phyloP scores from a whole-genome alignment of 768 basidiomycete species.

The Butyriboletus loyo region DNA sequence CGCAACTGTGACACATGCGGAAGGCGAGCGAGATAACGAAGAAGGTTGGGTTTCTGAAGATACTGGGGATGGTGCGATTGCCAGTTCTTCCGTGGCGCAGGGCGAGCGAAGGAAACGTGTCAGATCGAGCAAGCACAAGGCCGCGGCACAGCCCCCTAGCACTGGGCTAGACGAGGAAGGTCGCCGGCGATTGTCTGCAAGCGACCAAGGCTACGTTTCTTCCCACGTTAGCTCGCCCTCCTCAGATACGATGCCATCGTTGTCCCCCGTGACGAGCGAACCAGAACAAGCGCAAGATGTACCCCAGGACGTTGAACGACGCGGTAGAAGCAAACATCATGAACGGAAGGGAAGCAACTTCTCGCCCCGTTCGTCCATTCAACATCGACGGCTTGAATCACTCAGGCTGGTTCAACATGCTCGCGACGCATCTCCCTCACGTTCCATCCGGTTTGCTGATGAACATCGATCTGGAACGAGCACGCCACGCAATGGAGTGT shows the following conservation, averaged over 20 bases:
- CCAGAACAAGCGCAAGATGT: constrained; percentile 2
- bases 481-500: constrained; percentile 18
- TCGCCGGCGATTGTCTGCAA: constrained; percentile 12
- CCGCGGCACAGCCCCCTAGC: not conserved
- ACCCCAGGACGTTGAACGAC: constrained; percentile 12
- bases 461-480: constrained; percentile 22
- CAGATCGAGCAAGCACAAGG: constrained; percentile 23
- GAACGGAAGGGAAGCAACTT: constrained; percentile 12
- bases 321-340: constrained; percentile 21
- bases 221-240: not conserved
- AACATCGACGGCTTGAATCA: constrained; percentile 31
- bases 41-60: constrained; percentile 66
- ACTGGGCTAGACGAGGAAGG: constrained; percentile 5
- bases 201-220: constrained; percentile 11
- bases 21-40: constrained; percentile 40
- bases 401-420: constrained; percentile 18
- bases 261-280: not conserved
- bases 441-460: constrained; percentile 49
- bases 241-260: not conserved
- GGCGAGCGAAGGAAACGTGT: constrained; percentile 23
- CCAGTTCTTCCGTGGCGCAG: constrained; percentile 2
- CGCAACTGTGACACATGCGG: constrained; percentile 1
- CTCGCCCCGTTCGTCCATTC: constrained; percentile 22
- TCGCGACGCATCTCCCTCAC: constrained; percentile 43
- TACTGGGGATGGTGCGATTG: constrained; percentile 28